These are phyloP conservation scores for Blepharisma stoltei DNA, from an alignment of 73 alveolate genomes.

Conservation along the genomic window DNA sequence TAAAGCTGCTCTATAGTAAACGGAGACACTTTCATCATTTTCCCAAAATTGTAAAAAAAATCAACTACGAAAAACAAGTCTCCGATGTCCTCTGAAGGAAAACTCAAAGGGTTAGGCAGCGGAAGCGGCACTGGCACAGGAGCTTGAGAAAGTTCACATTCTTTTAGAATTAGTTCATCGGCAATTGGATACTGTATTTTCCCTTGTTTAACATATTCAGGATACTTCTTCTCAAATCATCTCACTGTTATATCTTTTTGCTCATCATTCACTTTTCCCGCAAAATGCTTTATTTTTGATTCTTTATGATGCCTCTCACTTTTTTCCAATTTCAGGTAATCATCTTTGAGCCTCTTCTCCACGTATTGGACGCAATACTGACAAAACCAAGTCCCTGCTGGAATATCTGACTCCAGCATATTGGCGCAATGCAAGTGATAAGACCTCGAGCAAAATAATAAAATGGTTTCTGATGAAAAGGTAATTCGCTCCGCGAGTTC, in stretches of 20 bases:
- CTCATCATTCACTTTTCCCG: constrained; percentile 25
- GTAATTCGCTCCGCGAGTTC: no score
- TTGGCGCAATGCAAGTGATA: constrained; percentile 69
- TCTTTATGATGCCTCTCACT: not conserved
- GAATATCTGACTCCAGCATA: constrained; percentile 64
- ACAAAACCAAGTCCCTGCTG: constrained; percentile 82
- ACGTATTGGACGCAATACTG: constrained; percentile 42
- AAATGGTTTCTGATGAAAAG: no score
- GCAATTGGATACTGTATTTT: constrained; percentile 24
- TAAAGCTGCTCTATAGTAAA: not conserved
- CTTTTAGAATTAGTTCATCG: not conserved
- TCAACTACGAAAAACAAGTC: no score
- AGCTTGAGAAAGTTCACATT: not conserved
- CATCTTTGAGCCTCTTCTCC: constrained; percentile 28
- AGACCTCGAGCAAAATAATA: constrained; percentile 81
- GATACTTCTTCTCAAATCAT: constrained; percentile 30
- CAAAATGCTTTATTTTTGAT: not conserved
- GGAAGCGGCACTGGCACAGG: not conserved
- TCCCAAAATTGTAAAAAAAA: no score
- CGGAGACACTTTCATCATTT: not conserved
- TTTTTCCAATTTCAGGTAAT: constrained; percentile 3
- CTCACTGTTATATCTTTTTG: constrained; percentile 34
- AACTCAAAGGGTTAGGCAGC: no score
- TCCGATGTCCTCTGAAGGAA: no score
- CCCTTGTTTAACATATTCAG: constrained; percentile 36